These are phyloP conservation scores for Parastagonospora avenae DNA, from an alignment of 2,329 filamentous ascomycete genomes.

Conservation along the genomic window DNA sequence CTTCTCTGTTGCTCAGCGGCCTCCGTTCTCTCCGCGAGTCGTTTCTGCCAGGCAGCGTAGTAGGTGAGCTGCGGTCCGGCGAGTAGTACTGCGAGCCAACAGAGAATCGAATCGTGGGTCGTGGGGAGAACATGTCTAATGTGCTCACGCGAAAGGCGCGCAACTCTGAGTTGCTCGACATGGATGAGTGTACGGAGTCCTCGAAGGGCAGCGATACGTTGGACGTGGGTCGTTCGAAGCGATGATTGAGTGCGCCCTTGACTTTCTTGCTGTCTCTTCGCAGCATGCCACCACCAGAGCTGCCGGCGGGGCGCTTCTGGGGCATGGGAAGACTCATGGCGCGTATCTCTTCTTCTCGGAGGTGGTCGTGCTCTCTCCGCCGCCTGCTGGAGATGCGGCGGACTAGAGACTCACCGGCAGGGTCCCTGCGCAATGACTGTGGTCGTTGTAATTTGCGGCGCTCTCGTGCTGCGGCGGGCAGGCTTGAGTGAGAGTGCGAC, in stretches of 20 bases:
- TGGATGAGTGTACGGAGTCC: conserved; percentile 75
- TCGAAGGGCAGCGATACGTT: conserved; percentile 76
- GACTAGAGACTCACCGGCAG: conserved; percentile 62
- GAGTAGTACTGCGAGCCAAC: conserved; percentile 64
- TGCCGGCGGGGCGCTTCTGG: conserved; percentile 64
- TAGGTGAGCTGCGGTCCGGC: conserved; percentile 37
- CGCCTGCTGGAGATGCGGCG: conserved; percentile 75
- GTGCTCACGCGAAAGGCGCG: conserved; percentile 80
- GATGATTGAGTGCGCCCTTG: conserved; percentile 60
- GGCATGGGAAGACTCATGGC: conserved; percentile 77
- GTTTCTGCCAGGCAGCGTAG: conserved; percentile 55
- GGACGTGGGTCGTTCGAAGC: conserved; percentile 67
- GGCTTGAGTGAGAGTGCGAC: conserved; percentile 43
- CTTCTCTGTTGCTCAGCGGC: conserved; percentile 53
- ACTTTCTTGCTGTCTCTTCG: conserved; percentile 70
- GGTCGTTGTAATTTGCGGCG: conserved; percentile 52
- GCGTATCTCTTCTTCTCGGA: conserved; percentile 85
- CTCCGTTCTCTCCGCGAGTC: conserved; percentile 58
- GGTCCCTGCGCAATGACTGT: conserved; percentile 63
- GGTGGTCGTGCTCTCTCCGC: conserved; percentile 67
- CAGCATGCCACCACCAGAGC: conserved; percentile 64
- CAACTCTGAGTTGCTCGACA: conserved; percentile 76
- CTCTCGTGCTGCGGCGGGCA: conserved; percentile 44
- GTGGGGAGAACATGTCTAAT: conserved; percentile 80
- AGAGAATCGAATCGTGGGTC: conserved; percentile 80